Evolutionary conservation across 1,139 yeast species (phyloP).

Genomic region (Suhomyces yuchorum): DNA sequence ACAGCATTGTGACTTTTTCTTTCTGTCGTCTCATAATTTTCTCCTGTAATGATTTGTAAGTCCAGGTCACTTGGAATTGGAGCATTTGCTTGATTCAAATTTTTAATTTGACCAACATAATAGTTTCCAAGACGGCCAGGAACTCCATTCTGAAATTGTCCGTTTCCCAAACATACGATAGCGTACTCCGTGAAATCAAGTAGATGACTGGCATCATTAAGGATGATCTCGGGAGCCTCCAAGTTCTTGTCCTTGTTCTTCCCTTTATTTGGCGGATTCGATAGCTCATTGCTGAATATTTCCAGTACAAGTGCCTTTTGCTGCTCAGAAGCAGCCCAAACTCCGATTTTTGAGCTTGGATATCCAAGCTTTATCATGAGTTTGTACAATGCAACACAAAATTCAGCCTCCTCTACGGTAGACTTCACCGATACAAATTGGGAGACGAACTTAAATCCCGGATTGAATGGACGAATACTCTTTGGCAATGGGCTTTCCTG

Average conservation of each 20-base stretch:
- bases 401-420: constrained; percentile 57
- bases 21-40: constrained; percentile 7
- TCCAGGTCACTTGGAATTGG: constrained; percentile 6
- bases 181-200: constrained; percentile 17
- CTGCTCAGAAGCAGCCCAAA: constrained; percentile 43
- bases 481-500: not conserved
- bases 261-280: not conserved
- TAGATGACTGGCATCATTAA: constrained; percentile 7
- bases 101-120: constrained; percentile 14
- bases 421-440: constrained; percentile 42
- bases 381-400: constrained; percentile 47
- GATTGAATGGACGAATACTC: constrained; percentile 24
- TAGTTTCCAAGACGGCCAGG: constrained; percentile 18
- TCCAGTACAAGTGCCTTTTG: constrained; percentile 35
- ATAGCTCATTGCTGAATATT: constrained; percentile 13
- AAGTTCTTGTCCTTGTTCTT: constrained; percentile 2
- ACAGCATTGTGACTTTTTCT: constrained; percentile 5
- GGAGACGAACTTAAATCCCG: constrained; percentile 40
- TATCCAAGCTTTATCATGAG: constrained; percentile 53
- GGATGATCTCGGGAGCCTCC: constrained; percentile 16
- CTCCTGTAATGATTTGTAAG: constrained; percentile 16
- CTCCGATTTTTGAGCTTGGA: constrained; percentile 38
- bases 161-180: constrained; percentile 14
- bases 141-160: constrained; percentile 5
- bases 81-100: constrained; percentile 7